Base-by-base conservation (phyloP, 2,329 filamentous ascomycete genomes). In the Blastomyces percursus region DNA sequence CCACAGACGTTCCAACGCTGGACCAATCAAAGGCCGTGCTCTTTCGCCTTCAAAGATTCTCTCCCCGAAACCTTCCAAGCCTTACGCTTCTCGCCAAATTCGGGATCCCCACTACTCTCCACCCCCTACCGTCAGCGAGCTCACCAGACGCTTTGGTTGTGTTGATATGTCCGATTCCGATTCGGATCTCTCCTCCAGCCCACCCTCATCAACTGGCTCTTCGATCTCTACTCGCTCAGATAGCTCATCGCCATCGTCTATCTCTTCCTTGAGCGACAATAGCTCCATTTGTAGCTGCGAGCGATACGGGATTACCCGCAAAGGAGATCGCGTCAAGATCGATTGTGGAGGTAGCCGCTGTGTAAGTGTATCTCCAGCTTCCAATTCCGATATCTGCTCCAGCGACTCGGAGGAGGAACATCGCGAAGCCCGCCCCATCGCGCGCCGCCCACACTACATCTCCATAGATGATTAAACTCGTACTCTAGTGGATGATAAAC, bases 271-370 rank as follows among this genome's bases (percentile, higher is more conserved):
- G 78, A 87, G 83, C 67, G 82, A 86, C 70, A 80, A 78, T 64
- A 74, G 75, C 60, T 76, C 76, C 72, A 84, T 83, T 75, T 97
- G 94, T 85, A 91, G 88, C 67, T 97, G 93, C 80, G 91, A 96
- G 77, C 90, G 92, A 79, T 96, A 94, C 81, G 93, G 92, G 70
- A 96, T 97, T 81, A 96, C 92, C 67, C 89, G 91, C 79, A 87
- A 88, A 76, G 91, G 92, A 73, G 89, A 95, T 77, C 87, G 92
- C 72, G 89, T 97, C 83, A 94, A 93, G 84, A 86, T 96, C 76
- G 92, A 96, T 84, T 97, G 93, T 73, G 91, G 91, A 70, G 93
- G 93, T 69, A 81, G 86, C 65, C 87, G 90, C 74, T 96, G 93
- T 78, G 90, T 90, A 72, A 94, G 89, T 6, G 59, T 21, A 19